Base-by-base conservation (phyloP, 2,329 filamentous ascomycete species). In the Lithohypha guttulata region DNA sequence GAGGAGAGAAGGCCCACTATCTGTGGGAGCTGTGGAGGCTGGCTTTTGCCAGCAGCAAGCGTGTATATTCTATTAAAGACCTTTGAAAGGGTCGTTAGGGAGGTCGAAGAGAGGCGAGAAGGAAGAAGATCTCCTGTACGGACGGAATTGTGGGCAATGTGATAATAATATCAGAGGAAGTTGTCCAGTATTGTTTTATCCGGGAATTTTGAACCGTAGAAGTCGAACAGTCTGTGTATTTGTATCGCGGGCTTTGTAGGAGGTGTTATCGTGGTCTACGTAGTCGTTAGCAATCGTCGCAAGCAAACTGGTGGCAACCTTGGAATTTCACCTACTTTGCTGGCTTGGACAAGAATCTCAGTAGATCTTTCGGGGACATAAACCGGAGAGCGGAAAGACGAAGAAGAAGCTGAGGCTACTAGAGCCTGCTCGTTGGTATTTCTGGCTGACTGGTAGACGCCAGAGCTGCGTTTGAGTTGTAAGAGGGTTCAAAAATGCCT, bases 1-100 rank as follows among this genome's bases (percentile, higher is more conserved):
- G 84, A 87, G 84, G 70, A 87, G 82, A 91, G 84, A 86, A 91
- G 85, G 84, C 85, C 84, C 85, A 91, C 81, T 74, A 71, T 74
- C 64, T 69, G 73, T 69, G 65, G 62, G 63, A 54, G 64, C 55
- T 53, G 57, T 64, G 64, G 70, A 73, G 75, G 83, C 81, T 89
- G 83, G 85, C 83, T 75, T 75, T 58, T 81, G 82, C 84, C 83
- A 86, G 82, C 81, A 77, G 73, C 76, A 83, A 42, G 45, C 41
- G 36, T 49, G 57, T 55, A 55, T n/a, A 26, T 33, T 10, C 20
- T 21, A 20, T n/a, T 19, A n/a, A 17, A 9, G 75, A 77, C 74
- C 79, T 72, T 72, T 70, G 56, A 63, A 66, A 68, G 70, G 58
- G 56, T 58, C 80, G 82, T 91, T 95, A 95, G 67, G 89, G 87